Conservation (phyloP, 2,329 filamentous ascomycete species). For the Colletotrichum eremochloae region DNA sequence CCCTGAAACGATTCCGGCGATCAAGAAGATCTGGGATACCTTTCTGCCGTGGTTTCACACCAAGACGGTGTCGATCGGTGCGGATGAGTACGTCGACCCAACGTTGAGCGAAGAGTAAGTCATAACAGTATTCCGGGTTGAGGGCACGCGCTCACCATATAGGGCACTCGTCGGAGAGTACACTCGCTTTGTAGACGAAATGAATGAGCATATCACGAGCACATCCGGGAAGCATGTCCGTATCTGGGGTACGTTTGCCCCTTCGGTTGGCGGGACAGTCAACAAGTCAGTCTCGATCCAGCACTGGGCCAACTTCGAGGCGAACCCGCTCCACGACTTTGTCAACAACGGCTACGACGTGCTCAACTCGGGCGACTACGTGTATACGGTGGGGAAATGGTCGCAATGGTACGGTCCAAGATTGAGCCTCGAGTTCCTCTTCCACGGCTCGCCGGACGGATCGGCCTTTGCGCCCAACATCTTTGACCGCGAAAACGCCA, state of each 20-base stretch:
- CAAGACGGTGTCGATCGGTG: constrained; percentile 68
- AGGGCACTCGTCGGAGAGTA: constrained; percentile 60
- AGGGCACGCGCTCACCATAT: background rate
- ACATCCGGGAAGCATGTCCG: constrained; percentile 43
- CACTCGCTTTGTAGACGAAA: constrained; percentile 60
- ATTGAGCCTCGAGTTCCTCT: constrained; percentile 43
- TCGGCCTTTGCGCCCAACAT: constrained; percentile 45
- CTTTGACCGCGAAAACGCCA: constrained; percentile 43
- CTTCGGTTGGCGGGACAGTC: constrained; percentile 35
- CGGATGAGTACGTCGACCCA: constrained; percentile 65
- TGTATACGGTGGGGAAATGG: constrained; percentile 47
- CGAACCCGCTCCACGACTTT: constrained; percentile 44
- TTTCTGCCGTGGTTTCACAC: constrained; percentile 68
- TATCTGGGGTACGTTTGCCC: constrained; percentile 64
- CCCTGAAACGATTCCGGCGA: constrained; percentile 64
- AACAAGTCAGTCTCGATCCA: constrained; percentile 45
- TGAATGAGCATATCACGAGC: constrained; percentile 61
- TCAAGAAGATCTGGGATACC: constrained; percentile 65
- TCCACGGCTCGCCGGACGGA: constrained; percentile 42
- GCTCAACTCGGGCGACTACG: constrained; percentile 46
- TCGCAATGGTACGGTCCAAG: constrained; percentile 35
- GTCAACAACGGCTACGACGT: constrained; percentile 45
- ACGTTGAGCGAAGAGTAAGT: constrained; percentile 47
- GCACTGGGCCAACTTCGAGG: constrained; percentile 53
- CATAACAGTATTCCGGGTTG: background rate